Evolutionary conservation across 768 basidiomycete species (phyloP).

Genomic region (Suillus occidentalis): DNA sequence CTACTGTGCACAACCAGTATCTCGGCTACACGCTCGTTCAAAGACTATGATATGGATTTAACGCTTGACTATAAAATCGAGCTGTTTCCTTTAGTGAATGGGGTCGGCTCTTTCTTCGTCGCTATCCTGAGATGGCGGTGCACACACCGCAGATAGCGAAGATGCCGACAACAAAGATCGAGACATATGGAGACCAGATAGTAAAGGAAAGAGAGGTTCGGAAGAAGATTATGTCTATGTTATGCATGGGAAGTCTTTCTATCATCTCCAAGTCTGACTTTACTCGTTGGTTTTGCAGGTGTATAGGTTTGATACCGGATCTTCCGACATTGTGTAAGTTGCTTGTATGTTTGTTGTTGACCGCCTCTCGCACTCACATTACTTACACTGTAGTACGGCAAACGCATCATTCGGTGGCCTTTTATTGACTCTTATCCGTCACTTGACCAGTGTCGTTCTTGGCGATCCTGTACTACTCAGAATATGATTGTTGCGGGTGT

Average conservation of each 20-base stretch:
- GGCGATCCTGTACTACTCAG: slow-evolving; percentile 91
- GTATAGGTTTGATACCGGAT: not conserved
- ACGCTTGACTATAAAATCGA: slow-evolving; percentile 95
- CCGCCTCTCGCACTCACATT: not conserved
- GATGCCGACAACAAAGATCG: slow-evolving; percentile 61
- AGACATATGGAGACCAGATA: slow-evolving; percentile 83
- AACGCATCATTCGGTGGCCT: slow-evolving; percentile 97
- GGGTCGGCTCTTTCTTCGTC: slow-evolving; percentile 82
- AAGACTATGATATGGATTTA: slow-evolving; percentile 87
- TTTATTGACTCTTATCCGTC: slow-evolving; percentile 90
- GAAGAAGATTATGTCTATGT: slow-evolving; percentile 98
- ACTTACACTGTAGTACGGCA: slow-evolving; percentile 61
- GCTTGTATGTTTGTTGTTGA: slow-evolving; percentile 2
- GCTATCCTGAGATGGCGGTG: slow-evolving; percentile 53
- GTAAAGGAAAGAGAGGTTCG: slow-evolving; percentile 73
- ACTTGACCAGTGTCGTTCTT: slow-evolving; percentile 88
- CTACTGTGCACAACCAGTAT: slow-evolving; percentile 54
- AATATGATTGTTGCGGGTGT: slow-evolving; percentile 42
- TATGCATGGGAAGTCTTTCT: slow-evolving; percentile 85
- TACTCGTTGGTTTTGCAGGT: slow-evolving; percentile 1
- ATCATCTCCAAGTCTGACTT: slow-evolving; percentile 3
- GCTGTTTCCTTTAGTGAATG: slow-evolving; percentile 70
- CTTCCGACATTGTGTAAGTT: slow-evolving; percentile 64
- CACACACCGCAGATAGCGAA: slow-evolving; percentile 43
- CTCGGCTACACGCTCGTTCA: slow-evolving; percentile 85